Base-by-base conservation (phyloP, 805 yeast species). In the Ogataea haglerorum region DNA sequence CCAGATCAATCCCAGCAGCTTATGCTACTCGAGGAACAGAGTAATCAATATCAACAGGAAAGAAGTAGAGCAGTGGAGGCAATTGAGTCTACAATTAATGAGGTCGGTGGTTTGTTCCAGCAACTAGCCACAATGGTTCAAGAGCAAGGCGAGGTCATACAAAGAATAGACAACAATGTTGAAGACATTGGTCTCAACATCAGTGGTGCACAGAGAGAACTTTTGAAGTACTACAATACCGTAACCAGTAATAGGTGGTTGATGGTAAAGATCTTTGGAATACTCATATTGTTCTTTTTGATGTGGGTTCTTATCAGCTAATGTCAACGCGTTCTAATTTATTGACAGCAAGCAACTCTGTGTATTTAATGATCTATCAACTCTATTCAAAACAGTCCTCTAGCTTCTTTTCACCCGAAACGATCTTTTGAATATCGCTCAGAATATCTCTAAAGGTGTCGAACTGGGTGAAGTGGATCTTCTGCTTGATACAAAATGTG, bases 51-150 rank as follows among this genome's bases (percentile, higher is more conserved):
- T 58, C 67, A 90, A 41, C 91, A 82, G 54, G 93, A 85, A 51
- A 75, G 99, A 55, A 82, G 81, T 53, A 63, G 81, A 33, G 99
- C 99, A 0, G 96, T 93, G 37, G 98, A 91, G 58, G 87, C 97
- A 0, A 93, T 93, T 36, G 99, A 93, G 60, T 76, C 88, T n/a
- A 93, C 99, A 0, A 93, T 93, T 46, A 91, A 91, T 57, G 98
- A 93, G 63, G 95, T 93, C 35, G 99, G 99, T 30, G 84, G 85
- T 36, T 72, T 93, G 45, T 93, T 93, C 67, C 91, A 86, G 54
- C 99, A 93, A 64, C 72, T 93, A 53, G 96, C 98, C 5, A 84
- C 95, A 1, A 91, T 93, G 98, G 97, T 93, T 6, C 89, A 86
- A 47, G 98, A 93, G 62, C 99, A 93, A 65, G 91, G 98, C 29